Base-by-base conservation (phyloP, 805 yeast species). In the Kuraishia molischiana region DNA sequence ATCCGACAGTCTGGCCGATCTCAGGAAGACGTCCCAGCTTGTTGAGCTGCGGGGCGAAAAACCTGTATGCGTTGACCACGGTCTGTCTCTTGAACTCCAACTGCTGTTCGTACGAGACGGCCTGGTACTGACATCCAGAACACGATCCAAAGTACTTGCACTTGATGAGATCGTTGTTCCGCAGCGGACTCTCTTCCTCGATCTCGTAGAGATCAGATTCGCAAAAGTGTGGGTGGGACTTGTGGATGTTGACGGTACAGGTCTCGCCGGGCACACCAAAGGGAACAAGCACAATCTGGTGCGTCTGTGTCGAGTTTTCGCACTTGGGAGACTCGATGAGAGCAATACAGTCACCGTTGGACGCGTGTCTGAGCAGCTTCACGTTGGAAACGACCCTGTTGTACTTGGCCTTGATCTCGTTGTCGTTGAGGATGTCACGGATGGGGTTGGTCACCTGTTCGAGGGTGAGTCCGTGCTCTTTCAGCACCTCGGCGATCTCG, bases 41-140 rank as follows among this genome's bases (percentile, higher is more conserved):
- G 1, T 64, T 48, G 37, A 82, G 61, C 2, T 59, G 57, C 10
- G 85, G 81, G 1, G 90, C 86, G 53, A 85, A 79, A 54, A 69
- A 82, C 42, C 73, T 71, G 61, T 77, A 92, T 1, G 98, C 98
- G 51, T 85, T 84, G 19, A 57, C 68, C 20, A 92, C 82, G 2
- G 94, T 87, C 20, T 74, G 62, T 43, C 74, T 70, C 56, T 92
- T 92, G 52, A 83, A 68, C 37, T 58, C 61, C 38, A 92, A 64
- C 60, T 90, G 97, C 31, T 77, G 67, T 1, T 68, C 69, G 54
- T 92, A 92, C 2, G 72, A 66, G 24, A 87, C 62, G 56, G 77
- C 77, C 55, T 92, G 97, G 54, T 78, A 86, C 61, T 92, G 97
- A 57, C 97, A 89, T 3, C 97, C 97, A 1, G 95, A 85, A 56